These are phyloP conservation scores for Rhodotorula graminis DNA, from an alignment of 768 basidiomycete genomes.

Conservation along the genomic window DNA sequence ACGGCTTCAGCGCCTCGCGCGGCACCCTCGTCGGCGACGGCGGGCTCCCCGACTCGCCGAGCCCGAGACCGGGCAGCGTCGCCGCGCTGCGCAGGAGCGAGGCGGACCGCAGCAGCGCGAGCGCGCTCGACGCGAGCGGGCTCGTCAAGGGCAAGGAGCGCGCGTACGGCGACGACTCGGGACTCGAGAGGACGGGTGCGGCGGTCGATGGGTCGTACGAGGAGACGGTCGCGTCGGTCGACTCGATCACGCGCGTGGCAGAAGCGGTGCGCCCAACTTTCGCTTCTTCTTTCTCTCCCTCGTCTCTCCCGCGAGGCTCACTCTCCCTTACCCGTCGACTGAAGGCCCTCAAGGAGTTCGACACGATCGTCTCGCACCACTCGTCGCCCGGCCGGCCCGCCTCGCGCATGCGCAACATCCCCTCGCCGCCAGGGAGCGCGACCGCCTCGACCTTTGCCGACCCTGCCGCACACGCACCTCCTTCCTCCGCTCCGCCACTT, in stretches of 20 bases:
- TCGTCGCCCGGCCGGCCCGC: not conserved
- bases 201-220: not conserved
- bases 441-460: not conserved
- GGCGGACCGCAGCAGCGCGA: not conserved
- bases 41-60: constrained; percentile 15
- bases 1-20: not conserved
- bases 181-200: no score
- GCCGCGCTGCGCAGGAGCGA: constrained; percentile 13
- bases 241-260: constrained; percentile 15
- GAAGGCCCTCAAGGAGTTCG: constrained; percentile 15
- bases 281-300: no score
- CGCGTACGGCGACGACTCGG: not conserved
- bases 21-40: no score
- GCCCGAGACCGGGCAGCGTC: constrained; percentile 29
- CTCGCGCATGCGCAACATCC: constrained; percentile 2
- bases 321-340: no score
- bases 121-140: not conserved
- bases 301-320: not conserved
- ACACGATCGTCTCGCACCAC: constrained; percentile 9
- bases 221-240: constrained; percentile 11
- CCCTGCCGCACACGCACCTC: no score
- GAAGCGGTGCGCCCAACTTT: constrained; percentile 19
- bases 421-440: not conserved
- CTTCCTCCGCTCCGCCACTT: not conserved
- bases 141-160: not conserved